Conservation (phyloP, 768 basidiomycete genomes). For the Leccinum aurantiacum region DNA sequence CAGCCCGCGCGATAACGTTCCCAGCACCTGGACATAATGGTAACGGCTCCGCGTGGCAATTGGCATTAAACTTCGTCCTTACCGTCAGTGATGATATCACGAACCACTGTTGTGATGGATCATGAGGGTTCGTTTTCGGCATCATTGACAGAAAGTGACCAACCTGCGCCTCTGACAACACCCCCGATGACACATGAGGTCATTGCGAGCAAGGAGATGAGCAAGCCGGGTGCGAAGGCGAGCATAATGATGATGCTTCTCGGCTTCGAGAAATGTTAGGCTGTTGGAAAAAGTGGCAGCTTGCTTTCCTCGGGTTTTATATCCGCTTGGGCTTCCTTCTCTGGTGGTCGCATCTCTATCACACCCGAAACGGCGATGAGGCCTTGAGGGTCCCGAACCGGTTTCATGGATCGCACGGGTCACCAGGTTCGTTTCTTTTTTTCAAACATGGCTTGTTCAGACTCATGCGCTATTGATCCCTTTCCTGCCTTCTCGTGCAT, state of each 20-base stretch:
- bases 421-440: background rate
- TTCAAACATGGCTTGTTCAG: conserved; percentile 2
- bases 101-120: background rate
- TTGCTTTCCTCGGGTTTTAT: conserved; percentile 13
- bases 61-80: background rate
- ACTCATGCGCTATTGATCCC: background rate
- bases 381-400: background rate
- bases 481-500: background rate
- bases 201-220: conserved; percentile 15
- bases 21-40: background rate
- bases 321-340: background rate
- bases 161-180: conserved; percentile 10
- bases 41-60: background rate
- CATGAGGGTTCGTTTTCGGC: background rate
- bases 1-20: background rate
- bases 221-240: conserved; percentile 6
- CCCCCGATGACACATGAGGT: conserved; percentile 9
- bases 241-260: conserved; percentile 10
- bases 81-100: background rate
- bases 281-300: background rate
- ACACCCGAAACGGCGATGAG: background rate
- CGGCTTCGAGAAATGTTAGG: background rate
- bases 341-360: background rate
- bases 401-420: background rate
- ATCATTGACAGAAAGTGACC: background rate